Evolutionary conservation across 306 rosid genomes (phyloP), one percentile per base, ranked within the genome.

Genomic region (Prosopis cineraria): DNA sequence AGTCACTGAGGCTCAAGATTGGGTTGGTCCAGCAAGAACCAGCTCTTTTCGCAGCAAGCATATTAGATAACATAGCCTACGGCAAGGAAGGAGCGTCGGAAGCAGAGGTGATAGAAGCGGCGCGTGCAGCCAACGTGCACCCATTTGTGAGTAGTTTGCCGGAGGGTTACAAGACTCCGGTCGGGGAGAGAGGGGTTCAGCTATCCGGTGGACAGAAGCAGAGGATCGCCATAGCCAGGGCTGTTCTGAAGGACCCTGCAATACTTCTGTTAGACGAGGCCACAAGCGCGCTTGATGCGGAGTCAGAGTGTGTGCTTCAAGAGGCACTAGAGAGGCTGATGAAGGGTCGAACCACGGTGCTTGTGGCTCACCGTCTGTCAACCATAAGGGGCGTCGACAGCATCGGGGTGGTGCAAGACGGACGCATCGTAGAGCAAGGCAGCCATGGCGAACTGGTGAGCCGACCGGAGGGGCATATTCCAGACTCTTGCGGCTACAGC

Each of bases 11-110:
- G 91, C 89, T 87, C 6, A 96, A 89, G 60, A 90, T 96, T 31
- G 99, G 98, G 22, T 82, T 96, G 78, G 99, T 96, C 25, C 98
- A 93, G 76, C 99, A 96, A 80, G 99, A 96, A 72, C 99, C 99
- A 1, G 98, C 97, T 4, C 72, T 96, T 6, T 96, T 96, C 62
- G 99, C 99, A 1, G 77, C 99, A 0, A 93, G 96, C 87, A 91
- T 96, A 34, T 87, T 90, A 1, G 97, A 96, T 3, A 96, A 96
- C 90, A 96, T 96, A 81, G 97, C 96, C 25, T 96, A 96, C 36
- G 99, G 98, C 2, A 91, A 96, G 73, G 99, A 96, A 6, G 97
- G 93, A 1, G 93, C 91, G 34, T 91, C 96, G 0, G 99, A 96
- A 76, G 81, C 92, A 0, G 99, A 96, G 78, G 94, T 96, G 7